phyloP scores from a whole-genome alignment of 495 filamentous ascomycete species.

The Aspergillus heteromorphus region DNA sequence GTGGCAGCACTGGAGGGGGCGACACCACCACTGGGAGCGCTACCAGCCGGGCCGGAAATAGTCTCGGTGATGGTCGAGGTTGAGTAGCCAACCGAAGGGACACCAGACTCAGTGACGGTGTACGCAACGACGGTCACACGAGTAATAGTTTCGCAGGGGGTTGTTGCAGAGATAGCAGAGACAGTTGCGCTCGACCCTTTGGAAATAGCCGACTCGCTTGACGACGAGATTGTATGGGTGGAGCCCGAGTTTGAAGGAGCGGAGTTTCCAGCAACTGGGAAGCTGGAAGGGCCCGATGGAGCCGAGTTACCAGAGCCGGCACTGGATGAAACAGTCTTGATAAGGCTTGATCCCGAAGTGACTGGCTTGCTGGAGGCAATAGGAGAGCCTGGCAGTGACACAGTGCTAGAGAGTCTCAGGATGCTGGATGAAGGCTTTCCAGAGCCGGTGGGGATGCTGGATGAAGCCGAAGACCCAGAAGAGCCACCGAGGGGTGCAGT shows the following conservation, averaged over 20 bases:
- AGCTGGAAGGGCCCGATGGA: not conserved
- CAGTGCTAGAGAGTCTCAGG: not conserved
- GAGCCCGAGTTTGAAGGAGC: not conserved
- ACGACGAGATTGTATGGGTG: not conserved
- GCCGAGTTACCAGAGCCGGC: not conserved
- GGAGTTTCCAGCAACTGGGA: not conserved
- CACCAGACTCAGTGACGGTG: not conserved
- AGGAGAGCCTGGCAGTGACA: not conserved
- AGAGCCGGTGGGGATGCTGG: not conserved
- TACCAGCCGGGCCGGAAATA: not conserved
- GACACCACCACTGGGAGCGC: not conserved
- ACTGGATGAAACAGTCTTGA: not conserved
- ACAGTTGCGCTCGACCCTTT: not conserved
- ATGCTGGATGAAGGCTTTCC: not conserved
- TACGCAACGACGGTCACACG: not conserved
- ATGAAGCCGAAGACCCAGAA: not conserved
- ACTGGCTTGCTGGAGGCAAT: not conserved
- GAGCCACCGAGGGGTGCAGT: not conserved
- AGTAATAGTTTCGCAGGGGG: not conserved
- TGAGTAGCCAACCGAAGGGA: too few species aligned
- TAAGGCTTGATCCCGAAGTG: not conserved
- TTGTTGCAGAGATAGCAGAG: not conserved
- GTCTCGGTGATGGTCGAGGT: too few species aligned
- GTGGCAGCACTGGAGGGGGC: not conserved
- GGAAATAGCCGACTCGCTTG: conserved; percentile 1